Percentiles rank a stretch among this genome's conserved stretches.
Evolutionary conservation across 2,329 filamentous ascomycete species (phyloP).

Genomic region (Colletotrichum salicis): DNA sequence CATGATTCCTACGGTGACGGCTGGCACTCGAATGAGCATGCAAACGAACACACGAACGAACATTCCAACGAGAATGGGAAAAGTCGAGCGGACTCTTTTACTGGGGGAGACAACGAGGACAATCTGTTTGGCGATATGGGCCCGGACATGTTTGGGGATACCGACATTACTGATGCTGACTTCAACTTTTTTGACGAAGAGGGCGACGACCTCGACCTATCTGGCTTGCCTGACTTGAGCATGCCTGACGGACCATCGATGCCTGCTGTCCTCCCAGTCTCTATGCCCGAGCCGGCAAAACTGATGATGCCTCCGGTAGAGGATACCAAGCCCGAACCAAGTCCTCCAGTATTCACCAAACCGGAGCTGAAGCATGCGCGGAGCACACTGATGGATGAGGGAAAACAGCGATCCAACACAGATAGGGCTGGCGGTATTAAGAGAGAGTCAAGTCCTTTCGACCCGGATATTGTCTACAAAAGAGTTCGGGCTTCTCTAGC

Average conservation of each 20-base stretch:
- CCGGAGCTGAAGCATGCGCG: slow-evolving; percentile 69
- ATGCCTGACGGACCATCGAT: slow-evolving; percentile 21
- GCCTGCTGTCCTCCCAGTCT: slow-evolving; percentile 1
- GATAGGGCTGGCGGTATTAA: slow-evolving; percentile 49
- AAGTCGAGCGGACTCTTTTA: slow-evolving; percentile 52
- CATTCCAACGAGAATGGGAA: slow-evolving; percentile 43
- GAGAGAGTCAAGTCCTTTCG: slow-evolving; percentile 66
- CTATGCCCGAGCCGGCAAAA: slow-evolving; percentile 35
- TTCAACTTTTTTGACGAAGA: slow-evolving; percentile 85
- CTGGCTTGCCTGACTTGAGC: slow-evolving; percentile 45
- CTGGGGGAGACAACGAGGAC: slow-evolving; percentile 63
- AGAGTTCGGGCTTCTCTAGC: slow-evolving; percentile 61
- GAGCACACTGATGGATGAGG: slow-evolving; percentile 61
- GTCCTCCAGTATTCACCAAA: slow-evolving; percentile 61
- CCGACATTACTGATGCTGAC: slow-evolving; percentile 82
- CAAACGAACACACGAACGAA: neutral
- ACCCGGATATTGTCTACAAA: slow-evolving; percentile 68
- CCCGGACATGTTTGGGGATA: slow-evolving; percentile 77
- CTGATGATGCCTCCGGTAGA: slow-evolving; percentile 30
- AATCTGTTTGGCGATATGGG: slow-evolving; percentile 77
- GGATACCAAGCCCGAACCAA: slow-evolving; percentile 23
- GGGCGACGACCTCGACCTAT: slow-evolving; percentile 53
- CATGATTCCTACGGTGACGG: slow-evolving; percentile 47
- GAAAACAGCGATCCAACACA: slow-evolving; percentile 41
- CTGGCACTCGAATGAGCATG: slow-evolving; percentile 53